Conservation (phyloP, 345 rosid genomes). For the Brassica juncea region DNA sequence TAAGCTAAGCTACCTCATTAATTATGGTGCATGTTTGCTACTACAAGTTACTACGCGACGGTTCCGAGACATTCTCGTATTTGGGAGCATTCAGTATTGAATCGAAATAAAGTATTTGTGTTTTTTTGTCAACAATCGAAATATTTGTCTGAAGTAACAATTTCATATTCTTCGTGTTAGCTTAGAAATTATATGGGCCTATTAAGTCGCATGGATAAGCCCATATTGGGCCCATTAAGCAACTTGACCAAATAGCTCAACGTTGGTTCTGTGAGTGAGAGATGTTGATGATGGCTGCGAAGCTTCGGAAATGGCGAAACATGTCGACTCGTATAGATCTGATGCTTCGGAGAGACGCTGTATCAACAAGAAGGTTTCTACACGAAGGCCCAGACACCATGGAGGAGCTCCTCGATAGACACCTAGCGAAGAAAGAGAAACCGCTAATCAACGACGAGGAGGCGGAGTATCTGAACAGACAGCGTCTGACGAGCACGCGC, state of each 20-base stretch:
- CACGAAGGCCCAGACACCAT: slow-evolving; percentile 85
- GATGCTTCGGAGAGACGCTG: not conserved
- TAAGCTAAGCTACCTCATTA: too few species aligned
- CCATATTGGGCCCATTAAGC: not conserved
- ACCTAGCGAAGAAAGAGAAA: slow-evolving; percentile 61
- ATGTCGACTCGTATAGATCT: slow-evolving; percentile 23
- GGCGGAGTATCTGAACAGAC: slow-evolving; percentile 58
- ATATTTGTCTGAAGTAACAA: not conserved
- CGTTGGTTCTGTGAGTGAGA: not conserved
- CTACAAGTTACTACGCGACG: not conserved
- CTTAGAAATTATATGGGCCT: not conserved
- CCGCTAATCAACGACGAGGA: slow-evolving; percentile 56
- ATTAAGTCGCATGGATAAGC: not conserved
- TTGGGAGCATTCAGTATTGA: not conserved
- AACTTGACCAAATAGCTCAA: not conserved
- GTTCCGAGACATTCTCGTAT: not conserved
- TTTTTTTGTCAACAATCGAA: not conserved
- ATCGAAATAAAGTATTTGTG: too few species aligned
- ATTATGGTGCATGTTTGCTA: not conserved
- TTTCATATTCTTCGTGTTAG: too few species aligned
- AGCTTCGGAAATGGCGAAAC: slow-evolving; percentile 54
- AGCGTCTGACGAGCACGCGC: slow-evolving; percentile 65
- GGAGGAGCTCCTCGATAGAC: slow-evolving; percentile 80
- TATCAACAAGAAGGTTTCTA: slow-evolving; percentile 30
- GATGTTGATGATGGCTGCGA: slow-evolving; percentile 38